Evolutionary conservation across 176 grass and related monocot genomes (phyloP).

Genomic region (Microstegium vimineum): DNA sequence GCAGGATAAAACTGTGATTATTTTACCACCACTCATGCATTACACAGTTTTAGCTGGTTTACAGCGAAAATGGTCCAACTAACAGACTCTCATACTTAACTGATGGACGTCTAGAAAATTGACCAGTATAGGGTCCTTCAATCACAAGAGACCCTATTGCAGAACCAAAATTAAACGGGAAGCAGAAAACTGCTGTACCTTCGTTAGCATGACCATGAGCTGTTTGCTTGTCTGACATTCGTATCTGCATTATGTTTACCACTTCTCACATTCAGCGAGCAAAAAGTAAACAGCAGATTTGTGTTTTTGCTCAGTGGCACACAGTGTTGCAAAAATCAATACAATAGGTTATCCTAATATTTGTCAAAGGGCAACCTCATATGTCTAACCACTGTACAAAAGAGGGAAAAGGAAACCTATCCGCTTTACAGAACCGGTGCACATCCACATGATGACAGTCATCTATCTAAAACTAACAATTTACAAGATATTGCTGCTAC

Average conservation of each 20-base stretch:
- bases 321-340: background rate
- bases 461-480: background rate
- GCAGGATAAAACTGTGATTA: background rate
- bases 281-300: background rate
- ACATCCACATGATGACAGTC: background rate
- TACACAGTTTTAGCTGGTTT: background rate
- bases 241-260: background rate
- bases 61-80: background rate
- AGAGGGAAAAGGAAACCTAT: background rate
- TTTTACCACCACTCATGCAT: background rate
- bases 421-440: background rate
- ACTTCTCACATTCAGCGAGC: background rate
- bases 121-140: background rate
- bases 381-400: background rate
- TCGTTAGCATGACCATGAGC: background rate
- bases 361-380: background rate
- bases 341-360: too few species aligned
- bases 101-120: background rate
- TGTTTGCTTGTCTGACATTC: background rate
- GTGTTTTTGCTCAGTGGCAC: background rate
- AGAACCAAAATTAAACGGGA: background rate
- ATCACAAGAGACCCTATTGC: background rate
- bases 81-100: background rate
- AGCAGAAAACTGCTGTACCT: background rate
- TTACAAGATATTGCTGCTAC: background rate